phyloP scores from a whole-genome alignment of 768 basidiomycete genomes.

The Flagelloscypha sp. region DNA sequence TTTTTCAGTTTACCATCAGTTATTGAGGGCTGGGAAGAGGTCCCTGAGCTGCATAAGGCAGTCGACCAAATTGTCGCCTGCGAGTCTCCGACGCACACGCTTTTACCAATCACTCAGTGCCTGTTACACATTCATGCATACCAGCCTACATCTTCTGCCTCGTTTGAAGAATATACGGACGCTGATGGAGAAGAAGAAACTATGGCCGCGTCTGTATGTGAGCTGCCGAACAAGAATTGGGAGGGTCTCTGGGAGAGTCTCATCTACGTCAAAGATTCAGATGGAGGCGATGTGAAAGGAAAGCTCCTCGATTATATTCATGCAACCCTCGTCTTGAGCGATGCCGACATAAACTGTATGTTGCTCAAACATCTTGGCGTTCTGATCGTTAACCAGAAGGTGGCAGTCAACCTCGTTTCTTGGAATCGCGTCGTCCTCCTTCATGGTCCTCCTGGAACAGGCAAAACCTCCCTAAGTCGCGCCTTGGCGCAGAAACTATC shows the following conservation, averaged over 20 bases:
- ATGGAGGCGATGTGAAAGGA: constrained; percentile 69
- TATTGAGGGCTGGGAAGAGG: constrained; percentile 73
- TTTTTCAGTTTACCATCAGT: constrained; percentile 65
- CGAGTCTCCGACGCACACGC: constrained; percentile 50
- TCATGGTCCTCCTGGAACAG: constrained; percentile 96
- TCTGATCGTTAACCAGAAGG: too few species aligned
- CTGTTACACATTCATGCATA: constrained; percentile 82
- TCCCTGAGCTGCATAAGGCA: constrained; percentile 59
- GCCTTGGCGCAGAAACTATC: constrained; percentile 94
- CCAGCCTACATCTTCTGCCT: constrained; percentile 61
- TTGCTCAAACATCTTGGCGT: constrained; percentile 14
- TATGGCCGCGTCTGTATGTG: constrained; percentile 83
- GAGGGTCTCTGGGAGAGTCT: constrained; percentile 93
- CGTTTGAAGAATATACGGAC: constrained; percentile 67
- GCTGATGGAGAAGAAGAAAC: constrained; percentile 58
- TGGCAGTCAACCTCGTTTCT: constrained; percentile 81
- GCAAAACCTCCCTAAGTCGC: constrained; percentile 91
- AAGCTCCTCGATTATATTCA: constrained; percentile 91
- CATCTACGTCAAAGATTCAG: constrained; percentile 77
- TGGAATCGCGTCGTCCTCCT: constrained; percentile 95
- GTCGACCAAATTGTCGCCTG: constrained; percentile 72
- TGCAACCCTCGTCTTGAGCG: constrained; percentile 88
- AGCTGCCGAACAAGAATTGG: constrained; percentile 74
- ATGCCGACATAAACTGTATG: constrained; percentile 79
- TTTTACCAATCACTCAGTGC: constrained; percentile 49